Evolutionary conservation across 768 basidiomycete species (phyloP), one percentile per base, ranked within the genome.

Genomic region (Scleroderma citrinum): DNA sequence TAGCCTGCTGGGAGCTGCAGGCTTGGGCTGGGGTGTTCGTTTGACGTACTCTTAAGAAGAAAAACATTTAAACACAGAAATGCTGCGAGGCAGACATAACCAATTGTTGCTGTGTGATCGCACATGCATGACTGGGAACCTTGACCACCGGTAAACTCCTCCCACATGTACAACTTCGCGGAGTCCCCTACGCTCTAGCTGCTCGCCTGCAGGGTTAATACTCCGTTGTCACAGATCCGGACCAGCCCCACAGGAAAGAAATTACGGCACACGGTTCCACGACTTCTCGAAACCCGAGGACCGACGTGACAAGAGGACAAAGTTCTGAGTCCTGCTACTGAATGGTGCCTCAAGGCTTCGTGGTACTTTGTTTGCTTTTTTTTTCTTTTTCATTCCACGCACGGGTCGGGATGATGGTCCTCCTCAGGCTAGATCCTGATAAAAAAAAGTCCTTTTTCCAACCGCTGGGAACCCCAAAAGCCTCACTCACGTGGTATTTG

Each of bases 351-450:
- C 38, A 44, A 44, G 43, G 43, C 17, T 44, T 29, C 26, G 4
- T 29, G 26, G 26, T 29, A 29, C 26, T 29, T 29, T 58, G 52
- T 50, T 66, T 63, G 57, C 58, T 63, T 51, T 52, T 46, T 50
- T 48, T 41, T 46, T 63, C 62, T 74, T 74, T 63, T 67, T 69
- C 68, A 70, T 74, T 73, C 68, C 56, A 62, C 66, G 65, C 61
- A 69, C 75, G 73, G 71, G 24, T 26, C 23, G 31, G 31, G 21
- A 46, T 69, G 67, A 70, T 61, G 65, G 72, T 67, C 74, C 71
- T 62, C 63, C 77, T 70, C 73, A 72, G 75, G 73, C 71, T 76
- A 71, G 71, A 67, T 56, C 46, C 42, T 49, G 45, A 44, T 38
- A 39, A 45, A 47, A 55, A 21, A 55, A 21, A 49, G 41, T 48